Evolutionary conservation across 2,329 filamentous ascomycete genomes (phyloP).

Genomic region (Penicillium glabrum): DNA sequence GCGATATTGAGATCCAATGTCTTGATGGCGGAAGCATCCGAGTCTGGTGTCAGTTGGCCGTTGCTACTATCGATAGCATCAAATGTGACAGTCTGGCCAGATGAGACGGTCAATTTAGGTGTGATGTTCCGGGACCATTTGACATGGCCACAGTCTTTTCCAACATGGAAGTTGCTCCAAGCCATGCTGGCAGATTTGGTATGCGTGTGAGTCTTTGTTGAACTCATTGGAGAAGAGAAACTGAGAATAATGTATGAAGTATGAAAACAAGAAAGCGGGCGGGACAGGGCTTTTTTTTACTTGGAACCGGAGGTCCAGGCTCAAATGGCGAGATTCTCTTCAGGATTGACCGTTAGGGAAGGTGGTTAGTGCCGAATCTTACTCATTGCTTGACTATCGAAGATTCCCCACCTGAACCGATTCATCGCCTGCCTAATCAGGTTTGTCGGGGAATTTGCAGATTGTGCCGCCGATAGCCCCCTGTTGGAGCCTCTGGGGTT

Average conservation of each 20-base stretch:
- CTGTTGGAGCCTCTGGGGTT: slow-evolving; percentile 11
- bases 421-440: slow-evolving; percentile 24
- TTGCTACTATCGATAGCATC: slow-evolving; percentile 53
- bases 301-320: slow-evolving; percentile 1
- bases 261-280: neutral
- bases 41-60: slow-evolving; percentile 49
- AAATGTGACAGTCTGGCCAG: slow-evolving; percentile 50
- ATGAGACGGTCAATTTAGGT: slow-evolving; percentile 49
- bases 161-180: slow-evolving; percentile 34
- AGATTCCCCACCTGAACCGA: slow-evolving; percentile 16
- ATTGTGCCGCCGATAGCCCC: slow-evolving; percentile 4
- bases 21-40: slow-evolving; percentile 40
- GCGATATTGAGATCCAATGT: slow-evolving; percentile 44
- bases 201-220: slow-evolving; percentile 9
- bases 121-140: slow-evolving; percentile 51
- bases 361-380: slow-evolving; percentile 23
- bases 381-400: slow-evolving; percentile 21
- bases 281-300: neutral
- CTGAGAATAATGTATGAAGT: neutral
- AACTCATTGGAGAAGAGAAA: slow-evolving; percentile 10
- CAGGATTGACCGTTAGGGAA: slow-evolving; percentile 24
- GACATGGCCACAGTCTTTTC: slow-evolving; percentile 41
- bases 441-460: slow-evolving; percentile 13
- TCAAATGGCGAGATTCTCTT: slow-evolving; percentile 18
- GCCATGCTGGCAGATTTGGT: slow-evolving; percentile 14